phyloP scores from a whole-genome alignment of 208 protist genomes.

The Phytomonas serpens region DNA sequence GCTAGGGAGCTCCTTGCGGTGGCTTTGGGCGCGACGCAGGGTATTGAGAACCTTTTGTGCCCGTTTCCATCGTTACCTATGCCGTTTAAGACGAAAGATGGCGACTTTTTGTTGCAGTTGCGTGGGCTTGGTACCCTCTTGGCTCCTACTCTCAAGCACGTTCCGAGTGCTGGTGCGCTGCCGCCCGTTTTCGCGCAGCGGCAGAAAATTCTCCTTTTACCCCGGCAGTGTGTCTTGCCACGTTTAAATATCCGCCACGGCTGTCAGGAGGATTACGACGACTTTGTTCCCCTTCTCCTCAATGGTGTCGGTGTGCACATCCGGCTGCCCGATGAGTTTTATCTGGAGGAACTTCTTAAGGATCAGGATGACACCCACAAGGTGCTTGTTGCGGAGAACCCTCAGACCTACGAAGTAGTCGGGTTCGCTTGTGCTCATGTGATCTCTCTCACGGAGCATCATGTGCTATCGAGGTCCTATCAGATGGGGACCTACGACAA shows the following conservation, averaged over 20 bases:
- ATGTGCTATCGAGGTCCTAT: conserved; percentile 60
- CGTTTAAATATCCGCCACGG: conserved; percentile 60
- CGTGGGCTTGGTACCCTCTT: conserved; percentile 3
- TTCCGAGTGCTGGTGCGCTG: neutral
- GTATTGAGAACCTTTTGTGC: conserved; percentile 38
- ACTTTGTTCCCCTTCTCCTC: conserved; percentile 74
- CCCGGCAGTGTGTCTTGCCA: conserved; percentile 26
- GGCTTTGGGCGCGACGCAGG: conserved; percentile 32
- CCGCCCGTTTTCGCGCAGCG: neutral
- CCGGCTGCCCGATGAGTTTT: conserved; percentile 62
- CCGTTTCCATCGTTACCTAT: neutral
- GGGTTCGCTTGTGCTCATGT: conserved; percentile 70
- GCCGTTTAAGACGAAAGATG: conserved; percentile 5
- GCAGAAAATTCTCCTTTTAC: conserved; percentile 25
- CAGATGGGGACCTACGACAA: conserved; percentile 27
- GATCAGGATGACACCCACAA: conserved; percentile 71
- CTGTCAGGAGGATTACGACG: conserved; percentile 86
- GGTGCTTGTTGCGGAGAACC: conserved; percentile 76
- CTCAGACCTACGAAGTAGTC: conserved; percentile 58
- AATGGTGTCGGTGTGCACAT: conserved; percentile 64
- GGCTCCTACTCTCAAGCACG: neutral
- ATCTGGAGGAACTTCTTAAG: conserved; percentile 81
- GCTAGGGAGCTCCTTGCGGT: conserved; percentile 29
- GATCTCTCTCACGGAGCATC: conserved; percentile 43
- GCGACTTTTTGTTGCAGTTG: conserved; percentile 8